Evolutionary conservation across 257 asterid genomes (phyloP).

Genomic region (Mitragyna speciosa): DNA sequence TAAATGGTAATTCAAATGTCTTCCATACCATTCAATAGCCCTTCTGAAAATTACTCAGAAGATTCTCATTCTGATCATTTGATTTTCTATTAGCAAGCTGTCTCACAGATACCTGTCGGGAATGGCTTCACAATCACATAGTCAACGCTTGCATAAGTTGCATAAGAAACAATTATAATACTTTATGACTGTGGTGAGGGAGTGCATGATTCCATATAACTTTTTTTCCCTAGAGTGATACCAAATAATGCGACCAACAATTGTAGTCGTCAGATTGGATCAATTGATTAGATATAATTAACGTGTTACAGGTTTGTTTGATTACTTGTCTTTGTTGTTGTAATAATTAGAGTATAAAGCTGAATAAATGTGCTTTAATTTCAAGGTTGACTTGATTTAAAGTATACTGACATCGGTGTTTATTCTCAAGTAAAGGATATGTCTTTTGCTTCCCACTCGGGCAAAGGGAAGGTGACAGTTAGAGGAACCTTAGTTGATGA

Average conservation of each 20-base stretch:
- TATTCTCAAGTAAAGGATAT: slow-evolving; percentile 21
- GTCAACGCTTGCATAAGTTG: not conserved
- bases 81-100: not conserved
- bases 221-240: not conserved
- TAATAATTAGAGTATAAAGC: not conserved
- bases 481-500: slow-evolving; percentile 15
- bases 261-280: not conserved
- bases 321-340: too few relatives aligned
- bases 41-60: not conserved
- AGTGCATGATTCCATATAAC: not conserved
- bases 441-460: slow-evolving; percentile 32
- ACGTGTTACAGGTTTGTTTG: not conserved
- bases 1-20: not conserved
- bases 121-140: not conserved
- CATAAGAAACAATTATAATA: not conserved
- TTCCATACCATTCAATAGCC: not conserved
- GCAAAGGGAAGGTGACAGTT: slow-evolving; percentile 16
- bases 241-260: not conserved
- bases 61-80: slow-evolving; percentile 2
- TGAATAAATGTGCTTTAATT: not conserved
- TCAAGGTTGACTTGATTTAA: slow-evolving; percentile 19
- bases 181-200: not conserved
- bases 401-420: slow-evolving; percentile 10
- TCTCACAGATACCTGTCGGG: too few relatives aligned
- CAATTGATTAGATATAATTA: not conserved